A percentile compares a stretch with the other conserved stretches of the same genome.
Conservation (phyloP, 371 early-diverging fungal species). For the Lichtheimia corymbifera region DNA sequence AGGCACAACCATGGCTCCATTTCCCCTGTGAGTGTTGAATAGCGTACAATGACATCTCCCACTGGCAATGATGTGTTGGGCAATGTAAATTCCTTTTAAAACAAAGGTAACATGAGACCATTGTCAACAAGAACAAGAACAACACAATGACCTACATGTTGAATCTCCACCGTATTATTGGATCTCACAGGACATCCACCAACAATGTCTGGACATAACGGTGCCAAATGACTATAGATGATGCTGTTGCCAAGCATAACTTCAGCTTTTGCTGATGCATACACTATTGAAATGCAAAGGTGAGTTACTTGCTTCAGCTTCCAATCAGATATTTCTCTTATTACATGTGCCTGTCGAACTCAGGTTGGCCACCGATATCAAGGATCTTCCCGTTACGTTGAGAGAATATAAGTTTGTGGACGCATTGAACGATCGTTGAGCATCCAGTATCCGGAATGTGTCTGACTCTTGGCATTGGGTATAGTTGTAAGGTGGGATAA, state of each 20-base stretch:
- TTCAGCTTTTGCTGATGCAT: constrained; percentile 12
- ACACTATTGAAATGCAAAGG: constrained; percentile 2
- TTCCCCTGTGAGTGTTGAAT: constrained; percentile 31
- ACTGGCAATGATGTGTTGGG: constrained; percentile 29
- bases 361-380: neutral
- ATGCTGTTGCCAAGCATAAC: constrained; percentile 5
- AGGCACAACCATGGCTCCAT: constrained; percentile 40
- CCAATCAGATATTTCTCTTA: neutral
- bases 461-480: neutral
- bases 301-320: neutral
- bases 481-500: too few species aligned
- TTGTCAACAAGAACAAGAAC: neutral
- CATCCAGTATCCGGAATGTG: neutral
- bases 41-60: constrained; percentile 39
- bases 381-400: neutral
- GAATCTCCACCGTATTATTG: constrained; percentile 9
- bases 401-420: neutral
- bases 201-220: constrained; percentile 16
- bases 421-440: too few species aligned
- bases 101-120: neutral
- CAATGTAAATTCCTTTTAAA: constrained; percentile 15
- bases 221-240: constrained; percentile 3
- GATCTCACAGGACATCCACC: constrained; percentile 18
- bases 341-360: neutral
- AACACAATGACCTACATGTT: constrained; percentile 16